Base-by-base conservation (phyloP, 495 filamentous ascomycete genomes). In the Bacidia gigantensis region DNA sequence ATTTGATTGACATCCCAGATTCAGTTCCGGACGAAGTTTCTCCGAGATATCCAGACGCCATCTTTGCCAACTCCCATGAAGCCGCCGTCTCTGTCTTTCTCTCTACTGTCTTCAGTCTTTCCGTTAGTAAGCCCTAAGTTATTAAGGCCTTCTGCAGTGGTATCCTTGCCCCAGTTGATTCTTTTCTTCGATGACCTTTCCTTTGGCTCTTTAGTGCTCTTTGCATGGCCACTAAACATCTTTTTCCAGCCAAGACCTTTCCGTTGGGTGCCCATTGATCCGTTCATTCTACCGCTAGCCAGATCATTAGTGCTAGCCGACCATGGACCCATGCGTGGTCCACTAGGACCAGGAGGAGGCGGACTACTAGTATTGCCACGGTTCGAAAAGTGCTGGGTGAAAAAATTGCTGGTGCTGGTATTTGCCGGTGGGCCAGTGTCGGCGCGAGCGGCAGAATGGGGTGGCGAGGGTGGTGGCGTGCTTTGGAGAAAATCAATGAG, bases 21-120 rank as follows among this genome's bases (percentile, higher is more conserved):
- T 57, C 50, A 62, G 11, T 54, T 57, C 56, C 54, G 55, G 38
- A 56, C 11, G 29, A 60, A 62, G 46, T 62, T 62, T 52, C 60
- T 59, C 41, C 57, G 38, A 21, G 47, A 53, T 23, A 62, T 62
- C 60, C 60, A 62, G 42, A 57, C 55, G 2, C 60, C 60, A 46
- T 62, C 60, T 29, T 52, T 59, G 20, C 60, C 60, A 24, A 58
- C 20, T 17, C 60, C 60, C 55, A 57, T 52, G 46, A 53, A 62
- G 21, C 52, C 40, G 14, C 53, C 42, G 46, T 47, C 17, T 3
- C 43, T 18, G 22, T 17, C 40, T 24, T 52, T 52, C 23, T 45
- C 52, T 32, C 21, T 46, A 40, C 12, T 44, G 25, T 44, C 50
- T 26, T 26, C 52, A 40, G 26, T 38, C 43, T 38, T 42, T 43